Percentiles rank a stretch among this genome's conserved stretches.
Conservation (phyloP, 2,329 filamentous ascomycete species). For the Lecanicillium sp. region DNA sequence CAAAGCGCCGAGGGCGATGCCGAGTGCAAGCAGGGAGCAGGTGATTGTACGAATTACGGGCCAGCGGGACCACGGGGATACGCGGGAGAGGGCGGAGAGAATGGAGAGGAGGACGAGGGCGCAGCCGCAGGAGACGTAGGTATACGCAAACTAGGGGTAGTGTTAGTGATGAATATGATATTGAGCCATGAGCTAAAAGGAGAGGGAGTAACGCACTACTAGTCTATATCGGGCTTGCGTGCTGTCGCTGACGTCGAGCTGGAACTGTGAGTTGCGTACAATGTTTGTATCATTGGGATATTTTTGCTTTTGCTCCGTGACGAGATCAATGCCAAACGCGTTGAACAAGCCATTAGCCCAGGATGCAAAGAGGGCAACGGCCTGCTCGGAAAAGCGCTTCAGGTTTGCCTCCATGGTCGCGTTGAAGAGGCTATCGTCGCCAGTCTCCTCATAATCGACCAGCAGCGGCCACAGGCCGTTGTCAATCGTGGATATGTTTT, state of each 20-base stretch:
- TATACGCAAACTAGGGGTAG: conserved; percentile 23
- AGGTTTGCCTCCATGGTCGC: not conserved
- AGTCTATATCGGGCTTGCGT: conserved; percentile 19
- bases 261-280: conserved; percentile 11
- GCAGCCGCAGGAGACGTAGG: conserved; percentile 23
- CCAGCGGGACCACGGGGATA: conserved; percentile 22
- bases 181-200: not conserved
- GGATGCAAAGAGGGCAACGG: not conserved
- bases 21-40: conserved; percentile 20
- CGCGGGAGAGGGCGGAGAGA: conserved; percentile 22
- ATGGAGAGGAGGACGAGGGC: conserved; percentile 23
- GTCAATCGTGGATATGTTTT: conserved; percentile 19
- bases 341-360: conserved; percentile 7
- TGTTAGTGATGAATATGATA: conserved; percentile 1
- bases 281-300: conserved; percentile 12
- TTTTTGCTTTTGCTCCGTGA: conserved; percentile 14
- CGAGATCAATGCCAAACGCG: conserved; percentile 18
- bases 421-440: conserved; percentile 4
- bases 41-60: conserved; percentile 21
- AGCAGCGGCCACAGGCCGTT: conserved; percentile 19
- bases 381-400: not conserved
- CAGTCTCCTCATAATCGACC: conserved; percentile 7
- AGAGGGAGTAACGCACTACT: conserved; percentile 17
- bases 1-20: conserved; percentile 18
- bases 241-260: conserved; percentile 15